Evolutionary conservation across 345 rosid species (phyloP), one percentile per base, ranked within the genome.

Genomic region (Hibiscus tridactylites): DNA sequence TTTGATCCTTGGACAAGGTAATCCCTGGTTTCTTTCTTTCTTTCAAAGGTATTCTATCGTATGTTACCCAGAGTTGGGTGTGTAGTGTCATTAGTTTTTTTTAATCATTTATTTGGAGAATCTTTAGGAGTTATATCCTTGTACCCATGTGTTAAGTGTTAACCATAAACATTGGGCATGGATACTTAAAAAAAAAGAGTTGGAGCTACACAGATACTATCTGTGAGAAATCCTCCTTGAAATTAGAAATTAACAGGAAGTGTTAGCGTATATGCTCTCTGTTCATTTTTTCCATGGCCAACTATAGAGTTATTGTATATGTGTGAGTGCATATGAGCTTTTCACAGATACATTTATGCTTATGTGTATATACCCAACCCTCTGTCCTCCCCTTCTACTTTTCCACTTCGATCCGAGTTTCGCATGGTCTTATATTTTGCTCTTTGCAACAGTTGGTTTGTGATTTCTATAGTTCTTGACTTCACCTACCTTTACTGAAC

Each of bases 1-100:
- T 81, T 59, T 91, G 81, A 77, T 87, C 73, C 96, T 91, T 56
- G 97, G 90, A 74, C 81, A 82, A 84, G 89, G 97, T 91, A 80
- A 82, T 73, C 13, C 74, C 67, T 37, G 4, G 37, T 71, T 68
- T 75, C 52, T 69, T 54, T 75, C 52, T 69, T 54, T 71, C 57
- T 5, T 58, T 52, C 21, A 24, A 19, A 68, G 49, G 63, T 33
- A 12, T 49, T 44, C 54, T 16, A 9, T 19, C 16, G 28, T 8
- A 54, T 54, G 24, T 54, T 17, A 19, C 26, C 6, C 2, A 3
- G n/a, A 49, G 5, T 49, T 49, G n/a, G 28, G 28, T 54, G 28
- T 54, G 24, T 5, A 12, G 54, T 16, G 13, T 49, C 5, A 4
- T 13, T 49, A 49, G 15, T 10, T 47, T 47, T 47, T 49, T 49